These are phyloP conservation scores for Pseudogymnoascus verrucosus DNA, from an alignment of 2,329 filamentous ascomycete genomes.

Conservation along the genomic window DNA sequence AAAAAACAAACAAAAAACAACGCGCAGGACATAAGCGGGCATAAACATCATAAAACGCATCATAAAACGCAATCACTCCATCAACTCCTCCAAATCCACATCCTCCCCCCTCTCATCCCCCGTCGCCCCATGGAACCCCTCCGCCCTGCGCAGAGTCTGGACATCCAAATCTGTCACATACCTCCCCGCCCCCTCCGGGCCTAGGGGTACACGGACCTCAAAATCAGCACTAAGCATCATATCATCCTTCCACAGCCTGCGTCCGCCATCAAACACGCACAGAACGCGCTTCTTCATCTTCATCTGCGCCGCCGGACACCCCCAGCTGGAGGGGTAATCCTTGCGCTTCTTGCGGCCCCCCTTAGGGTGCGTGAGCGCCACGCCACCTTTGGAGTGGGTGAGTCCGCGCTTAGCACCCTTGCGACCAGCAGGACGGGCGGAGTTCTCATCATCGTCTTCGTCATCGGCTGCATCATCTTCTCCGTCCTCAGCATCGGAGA, in stretches of 20 bases:
- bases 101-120: slow-evolving; percentile 80
- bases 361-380: slow-evolving; percentile 45
- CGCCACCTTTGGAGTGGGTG: slow-evolving; percentile 70
- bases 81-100: slow-evolving; percentile 53
- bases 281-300: slow-evolving; percentile 97
- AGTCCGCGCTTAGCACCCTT: slow-evolving; percentile 42
- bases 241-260: slow-evolving; percentile 92
- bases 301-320: slow-evolving; percentile 86
- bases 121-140: slow-evolving; percentile 71
- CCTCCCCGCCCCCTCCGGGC: slow-evolving; percentile 44
- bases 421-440: slow-evolving; percentile 34
- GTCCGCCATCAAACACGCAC: slow-evolving; percentile 80
- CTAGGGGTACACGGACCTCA: slow-evolving; percentile 80
- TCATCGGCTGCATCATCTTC: slow-evolving; percentile 52
- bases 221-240: slow-evolving; percentile 97
- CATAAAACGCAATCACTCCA: slow-evolving; percentile 29
- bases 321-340: slow-evolving; percentile 91
- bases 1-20: neutral
- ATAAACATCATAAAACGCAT: neutral
- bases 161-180: slow-evolving; percentile 94
- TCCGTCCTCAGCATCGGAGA: slow-evolving; percentile 26
- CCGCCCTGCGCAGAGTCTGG: slow-evolving; percentile 79
- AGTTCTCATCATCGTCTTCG: slow-evolving; percentile 50
- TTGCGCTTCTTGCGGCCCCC: slow-evolving; percentile 77
- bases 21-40: neutral